Evolutionary conservation across 805 yeast genomes (phyloP).

Genomic region (fission yeast (Schizosaccharomyces pombe)): DNA sequence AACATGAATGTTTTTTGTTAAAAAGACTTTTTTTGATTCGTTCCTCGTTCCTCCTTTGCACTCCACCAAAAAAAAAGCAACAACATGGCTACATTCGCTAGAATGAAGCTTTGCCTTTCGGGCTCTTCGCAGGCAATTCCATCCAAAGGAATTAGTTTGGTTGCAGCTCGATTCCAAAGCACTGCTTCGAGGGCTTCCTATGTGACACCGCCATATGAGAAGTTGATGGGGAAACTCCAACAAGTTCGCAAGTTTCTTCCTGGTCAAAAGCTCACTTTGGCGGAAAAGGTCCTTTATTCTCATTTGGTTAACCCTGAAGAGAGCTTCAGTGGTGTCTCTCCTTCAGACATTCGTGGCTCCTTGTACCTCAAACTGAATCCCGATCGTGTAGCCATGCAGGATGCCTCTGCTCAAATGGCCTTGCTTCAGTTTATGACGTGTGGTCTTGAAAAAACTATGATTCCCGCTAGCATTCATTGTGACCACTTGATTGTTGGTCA

Average conservation of each 20-base stretch:
- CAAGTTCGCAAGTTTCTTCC: conserved; percentile 41
- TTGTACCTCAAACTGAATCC: conserved; percentile 87
- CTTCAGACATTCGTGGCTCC: conserved; percentile 35
- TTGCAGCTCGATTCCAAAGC: no score
- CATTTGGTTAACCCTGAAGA: conserved; percentile 82
- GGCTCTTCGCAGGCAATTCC: no score
- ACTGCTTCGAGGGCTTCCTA: background rate
- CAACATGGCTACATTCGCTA: no score
- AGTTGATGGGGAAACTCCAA: conserved; percentile 27
- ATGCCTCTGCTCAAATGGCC: conserved; percentile 98
- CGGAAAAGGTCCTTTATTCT: conserved; percentile 85
- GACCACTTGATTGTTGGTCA: conserved; percentile 95
- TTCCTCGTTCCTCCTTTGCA: no score
- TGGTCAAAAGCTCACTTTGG: conserved; percentile 66
- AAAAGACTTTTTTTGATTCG: no score
- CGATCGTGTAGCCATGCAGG: conserved; percentile 96
- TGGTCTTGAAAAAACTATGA: conserved; percentile 73
- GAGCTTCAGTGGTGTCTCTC: conserved; percentile 15
- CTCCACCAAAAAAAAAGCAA: no score
- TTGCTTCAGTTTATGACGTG: conserved; percentile 90
- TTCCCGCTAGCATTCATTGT: conserved; percentile 92
- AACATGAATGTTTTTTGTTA: no score
- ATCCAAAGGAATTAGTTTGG: no score
- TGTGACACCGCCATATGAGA: conserved; percentile 46
- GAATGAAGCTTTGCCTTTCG: no score